phyloP scores from a whole-genome alignment of 1,139 yeast species.

The Taiozyma onychis region DNA sequence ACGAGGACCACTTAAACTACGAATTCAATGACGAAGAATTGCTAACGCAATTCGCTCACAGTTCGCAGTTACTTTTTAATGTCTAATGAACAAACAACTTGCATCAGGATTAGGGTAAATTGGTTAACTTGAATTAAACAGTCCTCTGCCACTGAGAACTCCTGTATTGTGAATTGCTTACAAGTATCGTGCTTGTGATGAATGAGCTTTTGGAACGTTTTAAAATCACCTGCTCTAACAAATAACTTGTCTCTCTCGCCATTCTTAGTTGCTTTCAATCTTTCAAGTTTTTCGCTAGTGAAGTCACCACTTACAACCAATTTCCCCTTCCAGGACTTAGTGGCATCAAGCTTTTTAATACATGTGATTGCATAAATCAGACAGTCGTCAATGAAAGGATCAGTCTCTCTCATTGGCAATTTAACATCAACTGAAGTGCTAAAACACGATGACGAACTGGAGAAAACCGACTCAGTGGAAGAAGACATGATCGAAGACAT shows the following conservation, averaged over 20 bases:
- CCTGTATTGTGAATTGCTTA: constrained; percentile 1
- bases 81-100: not conserved
- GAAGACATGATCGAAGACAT: not conserved
- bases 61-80: not conserved
- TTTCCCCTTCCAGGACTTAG: constrained; percentile 12
- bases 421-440: not conserved
- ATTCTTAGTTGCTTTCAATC: not conserved
- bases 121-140: not conserved
- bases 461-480: not conserved
- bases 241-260: not conserved
- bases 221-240: constrained; percentile 1
- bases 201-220: not conserved
- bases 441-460: not conserved
- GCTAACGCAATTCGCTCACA: not conserved
- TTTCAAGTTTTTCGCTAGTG: constrained; percentile 10
- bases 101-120: not conserved
- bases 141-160: not conserved
- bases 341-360: constrained; percentile 6
- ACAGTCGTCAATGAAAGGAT: constrained; percentile 4
- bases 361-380: constrained; percentile 7
- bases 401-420: not conserved
- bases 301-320: constrained; percentile 24
- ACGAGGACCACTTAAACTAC: constrained; percentile 1
- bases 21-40: not conserved
- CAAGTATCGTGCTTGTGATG: not conserved